phyloP scores from a whole-genome alignment of 2,329 filamentous ascomycete species.

The Monosporascus sp. region DNA sequence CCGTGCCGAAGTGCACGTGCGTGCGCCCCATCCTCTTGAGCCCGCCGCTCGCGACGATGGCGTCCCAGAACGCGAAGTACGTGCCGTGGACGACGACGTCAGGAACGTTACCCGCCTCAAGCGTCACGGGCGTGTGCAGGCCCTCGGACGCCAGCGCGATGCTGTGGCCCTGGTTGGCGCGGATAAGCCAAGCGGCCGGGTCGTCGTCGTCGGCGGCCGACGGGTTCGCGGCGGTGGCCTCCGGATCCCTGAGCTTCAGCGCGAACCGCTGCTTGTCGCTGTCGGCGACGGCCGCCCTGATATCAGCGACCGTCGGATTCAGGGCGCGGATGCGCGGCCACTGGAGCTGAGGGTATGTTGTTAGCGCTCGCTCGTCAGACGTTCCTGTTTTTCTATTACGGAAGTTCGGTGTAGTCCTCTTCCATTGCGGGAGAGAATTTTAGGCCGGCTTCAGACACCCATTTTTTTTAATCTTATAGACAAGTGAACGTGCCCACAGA shows the following conservation, averaged over 20 bases:
- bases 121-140: slow-evolving; percentile 63
- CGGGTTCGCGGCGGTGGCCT: slow-evolving; percentile 30
- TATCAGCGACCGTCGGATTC: slow-evolving; percentile 68
- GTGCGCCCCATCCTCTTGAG: slow-evolving; percentile 76
- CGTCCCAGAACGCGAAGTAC: slow-evolving; percentile 72
- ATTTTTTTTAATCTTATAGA: no score
- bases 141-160: slow-evolving; percentile 69
- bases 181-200: slow-evolving; percentile 73
- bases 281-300: slow-evolving; percentile 61
- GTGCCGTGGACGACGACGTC: slow-evolving; percentile 78
- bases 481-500: no score
- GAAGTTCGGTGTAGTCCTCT: no score
- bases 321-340: slow-evolving; percentile 60
- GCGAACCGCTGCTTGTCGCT: slow-evolving; percentile 92
- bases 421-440: no score
- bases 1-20: slow-evolving; percentile 85
- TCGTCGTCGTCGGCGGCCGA: slow-evolving; percentile 32
- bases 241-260: slow-evolving; percentile 52
- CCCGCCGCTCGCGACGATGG: slow-evolving; percentile 72
- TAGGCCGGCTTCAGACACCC: not conserved
- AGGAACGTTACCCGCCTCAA: slow-evolving; percentile 55
- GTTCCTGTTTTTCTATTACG: no score
- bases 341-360: slow-evolving; percentile 34
- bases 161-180: slow-evolving; percentile 91
- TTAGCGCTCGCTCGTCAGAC: no score